Base-by-base conservation (phyloP, 768 basidiomycete genomes). In the Tulasnella sp. region DNA sequence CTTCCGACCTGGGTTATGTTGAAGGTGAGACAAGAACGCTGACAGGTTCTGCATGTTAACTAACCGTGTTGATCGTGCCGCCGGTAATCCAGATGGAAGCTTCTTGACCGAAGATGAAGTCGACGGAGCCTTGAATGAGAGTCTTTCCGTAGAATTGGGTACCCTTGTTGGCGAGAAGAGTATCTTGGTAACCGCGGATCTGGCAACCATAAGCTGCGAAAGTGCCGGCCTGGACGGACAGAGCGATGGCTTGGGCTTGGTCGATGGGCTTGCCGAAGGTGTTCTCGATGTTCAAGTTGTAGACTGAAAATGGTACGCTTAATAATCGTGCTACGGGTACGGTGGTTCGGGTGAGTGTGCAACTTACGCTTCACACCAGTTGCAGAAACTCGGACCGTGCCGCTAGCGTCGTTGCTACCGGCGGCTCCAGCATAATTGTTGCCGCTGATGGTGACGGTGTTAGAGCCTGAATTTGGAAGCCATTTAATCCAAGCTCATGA, bases 341-440 rank as follows among this genome's bases (percentile, higher is more conserved):
- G 11, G 40, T 40, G 22, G 7, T 18, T 24, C 37, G 11, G 9
- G 40, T 75, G 50, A 40, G 12, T 14, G 37, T 4, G 20, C 34
- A 24, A 78, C 77, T 78, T 34, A 78, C 77, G 48, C 18, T 60
- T 82, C 37, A 82, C 82, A 24, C 80, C 82, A 11, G 73, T 64
- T 3, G 82, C 82, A 18, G 46, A 40, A 64, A 83, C 80, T 9
- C 80, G 76, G 44, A 82, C 80, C 20, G 82, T 83, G 24, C 80
- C 82, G 58, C 82, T 82, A 3, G 69, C 75, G 50, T 82, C 82
- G 76, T 83, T 80, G 31, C 82, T 79, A 11, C 82, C 82, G 20
- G 82, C 82, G 12, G 7, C 24, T 8, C 77, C 82, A 3, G 85
- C 85, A 28, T 40, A 31, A 22, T 60, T 79, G 80, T 80, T 80